Evolutionary conservation across 75 land plant species (phyloP), one percentile per base, ranked within the genome.

Genomic region (Chamaecyparis obtusa): DNA sequence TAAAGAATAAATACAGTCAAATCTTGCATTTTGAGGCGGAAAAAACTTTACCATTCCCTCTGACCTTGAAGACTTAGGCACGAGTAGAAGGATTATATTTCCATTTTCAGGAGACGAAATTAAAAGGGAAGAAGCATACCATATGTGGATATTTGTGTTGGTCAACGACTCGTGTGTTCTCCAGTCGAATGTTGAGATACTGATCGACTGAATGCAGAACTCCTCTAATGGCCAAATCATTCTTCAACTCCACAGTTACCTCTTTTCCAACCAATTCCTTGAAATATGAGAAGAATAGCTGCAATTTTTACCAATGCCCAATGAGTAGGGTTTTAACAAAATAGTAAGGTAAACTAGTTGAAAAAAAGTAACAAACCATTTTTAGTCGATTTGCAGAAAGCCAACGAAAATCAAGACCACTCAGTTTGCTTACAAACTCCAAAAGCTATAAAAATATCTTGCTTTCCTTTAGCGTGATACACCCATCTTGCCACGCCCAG

Each of bases 211-310:
- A 97, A 78, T 95, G 99, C 71, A 96, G 91, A 46, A 90, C 95
- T 30, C 99, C 99, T 49, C 93, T 91, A 36, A 97, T 96, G 33
- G 99, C 99, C 60, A 97, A 88, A 80, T 97, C 99, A 89, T 97
- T 97, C 93, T 97, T 97, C 83, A 97, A 89, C 92, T 97, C 99
- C 87, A 97, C 99, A 0, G 95, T 95, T 85, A 97, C 99, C 89
- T 97, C 99, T 87, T 95, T 93, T 33, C 99, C 99, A 84, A 97
- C 99, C 88, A 97, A 88, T 83, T 97, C 98, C 93, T 97, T 96
- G 95, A 97, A 97, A 85, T 97, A 97, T 84, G 99, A 97, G 87
- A 97, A 97, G 90, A 97, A 96, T 69, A 97, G 86, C 98, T 97
- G 98, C 93, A 84, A 64, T 5, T 84, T 24, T 64, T 24, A 57